phyloP scores from a whole-genome alignment of 768 basidiomycete species.

The Amylocystis lapponica region DNA sequence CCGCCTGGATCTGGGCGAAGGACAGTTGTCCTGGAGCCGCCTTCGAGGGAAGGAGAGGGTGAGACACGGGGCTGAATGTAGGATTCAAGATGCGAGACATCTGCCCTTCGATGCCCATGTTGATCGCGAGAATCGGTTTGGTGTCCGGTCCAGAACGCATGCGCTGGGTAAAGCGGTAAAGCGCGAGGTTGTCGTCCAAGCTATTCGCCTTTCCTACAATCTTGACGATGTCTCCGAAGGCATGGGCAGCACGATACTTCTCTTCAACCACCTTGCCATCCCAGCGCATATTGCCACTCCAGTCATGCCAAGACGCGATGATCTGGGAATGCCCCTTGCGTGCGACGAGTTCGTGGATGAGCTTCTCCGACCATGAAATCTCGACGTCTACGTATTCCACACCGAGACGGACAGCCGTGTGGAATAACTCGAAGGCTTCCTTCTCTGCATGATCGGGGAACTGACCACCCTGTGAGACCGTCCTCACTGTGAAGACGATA shows the following conservation, averaged over 20 bases:
- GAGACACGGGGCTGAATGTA: constrained; percentile 87
- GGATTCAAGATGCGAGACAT: constrained; percentile 84
- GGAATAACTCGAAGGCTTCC: constrained; percentile 69
- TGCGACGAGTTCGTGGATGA: constrained; percentile 51
- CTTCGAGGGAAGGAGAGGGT: constrained; percentile 75
- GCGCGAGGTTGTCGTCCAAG: constrained; percentile 72
- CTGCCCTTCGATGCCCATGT: constrained; percentile 88
- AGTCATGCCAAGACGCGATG: constrained; percentile 95
- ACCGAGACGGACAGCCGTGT: constrained; percentile 73
- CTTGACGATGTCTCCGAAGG: constrained; percentile 86
- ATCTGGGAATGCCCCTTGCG: constrained; percentile 72
- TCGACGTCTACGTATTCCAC: constrained; percentile 95
- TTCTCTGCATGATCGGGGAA: constrained; percentile 77
- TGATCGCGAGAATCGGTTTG: constrained; percentile 91
- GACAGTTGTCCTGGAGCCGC: constrained; percentile 95
- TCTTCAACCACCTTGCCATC: constrained; percentile 55
- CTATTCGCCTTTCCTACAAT: constrained; percentile 79
- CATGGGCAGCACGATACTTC: constrained; percentile 60
- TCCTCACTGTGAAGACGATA: constrained; percentile 88
- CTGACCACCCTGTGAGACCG: constrained; percentile 82
- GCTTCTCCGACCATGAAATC: constrained; percentile 61
- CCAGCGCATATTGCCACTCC: constrained; percentile 84
- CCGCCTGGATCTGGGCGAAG: constrained; percentile 79
- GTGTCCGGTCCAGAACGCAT: constrained; percentile 36
- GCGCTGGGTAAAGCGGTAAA: constrained; percentile 65